Percentiles rank a stretch among this genome's conserved stretches.
phyloP scores from a whole-genome alignment of 2,329 filamentous ascomycete genomes.

The Fusarium mexicanum region DNA sequence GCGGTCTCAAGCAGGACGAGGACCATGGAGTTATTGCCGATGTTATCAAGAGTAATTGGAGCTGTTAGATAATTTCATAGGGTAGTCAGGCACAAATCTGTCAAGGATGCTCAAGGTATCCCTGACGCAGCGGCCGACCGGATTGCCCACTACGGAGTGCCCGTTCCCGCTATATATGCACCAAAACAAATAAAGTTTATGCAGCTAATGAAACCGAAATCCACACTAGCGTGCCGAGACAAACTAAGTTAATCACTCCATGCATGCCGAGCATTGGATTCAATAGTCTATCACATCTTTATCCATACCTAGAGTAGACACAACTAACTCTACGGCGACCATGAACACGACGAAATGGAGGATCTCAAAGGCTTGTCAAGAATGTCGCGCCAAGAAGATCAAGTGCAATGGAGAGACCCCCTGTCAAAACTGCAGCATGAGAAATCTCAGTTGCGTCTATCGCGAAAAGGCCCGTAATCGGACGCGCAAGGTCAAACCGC shows the following conservation, averaged over 20 bases:
- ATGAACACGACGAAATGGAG: constrained; percentile 46
- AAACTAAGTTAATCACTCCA: constrained; percentile 23
- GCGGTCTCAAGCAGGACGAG: constrained; percentile 78
- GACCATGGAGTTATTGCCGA: constrained; percentile 82
- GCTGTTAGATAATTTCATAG: constrained; percentile 2
- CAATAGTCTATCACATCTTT: constrained; percentile 9
- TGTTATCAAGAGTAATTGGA: constrained; percentile 66
- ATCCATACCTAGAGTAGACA: not conserved
- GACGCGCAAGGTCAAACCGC: constrained; percentile 39
- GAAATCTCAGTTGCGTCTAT: constrained; percentile 44
- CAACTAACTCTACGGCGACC: constrained; percentile 1
- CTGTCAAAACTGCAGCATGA: constrained; percentile 43
- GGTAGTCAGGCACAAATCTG: not conserved
- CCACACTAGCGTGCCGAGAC: constrained; percentile 16
- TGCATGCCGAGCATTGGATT: constrained; percentile 27
- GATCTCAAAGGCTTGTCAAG: constrained; percentile 49
- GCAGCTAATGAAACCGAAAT: constrained; percentile 30
- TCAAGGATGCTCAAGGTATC: not conserved
- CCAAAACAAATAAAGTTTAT: constrained; percentile 28
- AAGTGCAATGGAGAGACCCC: constrained; percentile 46
- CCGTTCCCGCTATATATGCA: constrained; percentile 22
- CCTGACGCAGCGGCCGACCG: constrained; percentile 2
- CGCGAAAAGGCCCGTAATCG: constrained; percentile 47
- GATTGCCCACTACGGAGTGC: not conserved
- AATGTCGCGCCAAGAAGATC: constrained; percentile 48